Conservation (phyloP, 768 basidiomycete species). For the Suillus brevipes region DNA sequence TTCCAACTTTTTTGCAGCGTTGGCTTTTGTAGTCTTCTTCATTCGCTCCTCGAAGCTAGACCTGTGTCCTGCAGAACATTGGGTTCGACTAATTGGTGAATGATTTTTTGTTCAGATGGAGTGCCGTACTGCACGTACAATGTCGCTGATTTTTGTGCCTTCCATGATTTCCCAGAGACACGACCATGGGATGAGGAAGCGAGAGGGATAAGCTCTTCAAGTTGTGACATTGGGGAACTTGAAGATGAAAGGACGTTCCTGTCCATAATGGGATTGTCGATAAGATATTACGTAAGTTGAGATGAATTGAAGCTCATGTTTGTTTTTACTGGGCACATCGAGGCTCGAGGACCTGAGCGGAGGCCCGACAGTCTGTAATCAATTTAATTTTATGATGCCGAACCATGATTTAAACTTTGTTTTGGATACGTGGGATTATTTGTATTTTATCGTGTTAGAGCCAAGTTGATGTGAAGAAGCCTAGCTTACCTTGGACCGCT, state of each 20-base stretch:
- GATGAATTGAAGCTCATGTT: neutral
- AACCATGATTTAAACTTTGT: neutral
- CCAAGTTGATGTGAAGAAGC: neutral
- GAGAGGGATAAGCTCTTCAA: constrained; percentile 32
- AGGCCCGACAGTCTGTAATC: neutral
- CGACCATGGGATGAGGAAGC: constrained; percentile 65
- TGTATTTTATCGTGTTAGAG: neutral
- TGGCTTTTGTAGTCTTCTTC: constrained; percentile 61
- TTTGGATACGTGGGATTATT: neutral
- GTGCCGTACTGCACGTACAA: constrained; percentile 38
- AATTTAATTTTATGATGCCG: neutral
- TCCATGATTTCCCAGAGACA: constrained; percentile 73
- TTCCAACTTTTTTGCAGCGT: constrained; percentile 74
- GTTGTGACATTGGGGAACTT: neutral
- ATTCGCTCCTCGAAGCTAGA: constrained; percentile 73
- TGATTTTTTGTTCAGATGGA: constrained; percentile 4
- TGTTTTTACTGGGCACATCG: neutral
- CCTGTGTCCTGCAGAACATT: constrained; percentile 64
- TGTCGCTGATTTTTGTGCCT: constrained; percentile 47
- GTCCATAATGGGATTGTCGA: neutral
- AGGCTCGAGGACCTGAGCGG: no score
- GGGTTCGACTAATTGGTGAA: constrained; percentile 48
- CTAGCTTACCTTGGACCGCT: constrained; percentile 12
- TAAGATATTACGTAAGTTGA: neutral
- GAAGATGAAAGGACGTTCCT: neutral